Base-by-base conservation (phyloP, 805 yeast species). In the Barnettozyma vustinii region DNA sequence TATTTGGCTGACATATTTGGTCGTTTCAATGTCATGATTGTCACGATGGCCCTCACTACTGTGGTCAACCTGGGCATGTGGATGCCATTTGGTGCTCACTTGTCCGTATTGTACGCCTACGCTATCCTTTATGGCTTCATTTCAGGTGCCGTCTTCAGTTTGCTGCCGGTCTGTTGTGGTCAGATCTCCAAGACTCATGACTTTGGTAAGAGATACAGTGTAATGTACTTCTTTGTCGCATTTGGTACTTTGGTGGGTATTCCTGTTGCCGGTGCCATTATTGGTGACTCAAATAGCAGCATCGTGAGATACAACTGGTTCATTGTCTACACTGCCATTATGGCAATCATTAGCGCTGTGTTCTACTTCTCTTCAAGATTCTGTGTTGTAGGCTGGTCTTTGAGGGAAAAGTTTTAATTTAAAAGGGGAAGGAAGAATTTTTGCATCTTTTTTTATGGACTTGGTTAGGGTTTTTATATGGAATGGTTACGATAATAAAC, bases 91-190 rank as follows among this genome's bases (percentile, higher is more conserved):
- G 77, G 68, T 40, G 69, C 47, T 30, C 66, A 53, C 50, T 56
- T 59, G 36, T 66, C 48, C 19, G 70, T 57, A 13, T 64, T 65
- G 53, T 74, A 66, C 51, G 73, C 67, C 1, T 79, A 79, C 52
- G 67, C 79, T 6, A 70, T 67, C 0, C 49, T 75, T 5, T 79
- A 73, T 58, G 85, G 85, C 1, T 68, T 80, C 42, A 70, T 73
- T 53, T 73, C 81, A 10, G 79, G 82, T 9, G 72, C 83, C 4
- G 75, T 78, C 3, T 69, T 79, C 50, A 73, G 83, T 2, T 61
- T 80, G 44, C 70, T 78, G 26, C 84, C 85, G 4, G 81, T 79
- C 4, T 77, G 83, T 53, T 70, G 80, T 52, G 83, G 81, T 0
- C 80, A 79, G 49, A 78, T 81, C 37, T 75, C 81, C 16, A 73